Conservation (phyloP, 2,329 filamentous ascomycete genomes). For the Fusarium devonianum region DNA sequence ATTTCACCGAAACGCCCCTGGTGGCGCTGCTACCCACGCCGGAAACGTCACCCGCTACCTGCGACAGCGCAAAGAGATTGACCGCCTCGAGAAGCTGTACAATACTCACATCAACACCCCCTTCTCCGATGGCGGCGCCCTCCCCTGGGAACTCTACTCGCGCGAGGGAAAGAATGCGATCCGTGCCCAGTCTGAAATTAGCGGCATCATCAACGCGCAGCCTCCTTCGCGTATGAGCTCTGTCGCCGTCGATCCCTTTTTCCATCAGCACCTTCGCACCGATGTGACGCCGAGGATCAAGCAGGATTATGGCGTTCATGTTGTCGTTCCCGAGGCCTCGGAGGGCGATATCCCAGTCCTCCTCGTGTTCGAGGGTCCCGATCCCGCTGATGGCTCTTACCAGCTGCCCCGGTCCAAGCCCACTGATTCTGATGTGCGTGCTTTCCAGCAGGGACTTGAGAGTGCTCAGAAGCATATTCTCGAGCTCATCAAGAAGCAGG, state of each 20-base stretch:
- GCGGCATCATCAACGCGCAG: slow-evolving; percentile 74
- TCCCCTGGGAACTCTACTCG: slow-evolving; percentile 88
- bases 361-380: slow-evolving; percentile 76
- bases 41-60: slow-evolving; percentile 89
- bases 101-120: slow-evolving; percentile 89
- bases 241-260: slow-evolving; percentile 78
- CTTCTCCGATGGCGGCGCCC: slow-evolving; percentile 69
- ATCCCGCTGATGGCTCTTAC: slow-evolving; percentile 55
- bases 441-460: slow-evolving; percentile 62
- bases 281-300: slow-evolving; percentile 70
- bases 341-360: slow-evolving; percentile 70
- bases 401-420: slow-evolving; percentile 63
- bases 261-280: slow-evolving; percentile 74
- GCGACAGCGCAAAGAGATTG: slow-evolving; percentile 79
- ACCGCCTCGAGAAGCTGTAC: slow-evolving; percentile 80
- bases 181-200: slow-evolving; percentile 77
- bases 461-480: slow-evolving; percentile 66
- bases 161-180: slow-evolving; percentile 84
- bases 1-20: slow-evolving; percentile 76
- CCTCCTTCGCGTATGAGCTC: slow-evolving; percentile 75
- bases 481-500: slow-evolving; percentile 66
- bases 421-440: slow-evolving; percentile 56
- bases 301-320: slow-evolving; percentile 73
- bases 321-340: slow-evolving; percentile 72
- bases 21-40: slow-evolving; percentile 79